Evolutionary conservation across 306 rosid species (phyloP).

Genomic region (Mimosa pudica): DNA sequence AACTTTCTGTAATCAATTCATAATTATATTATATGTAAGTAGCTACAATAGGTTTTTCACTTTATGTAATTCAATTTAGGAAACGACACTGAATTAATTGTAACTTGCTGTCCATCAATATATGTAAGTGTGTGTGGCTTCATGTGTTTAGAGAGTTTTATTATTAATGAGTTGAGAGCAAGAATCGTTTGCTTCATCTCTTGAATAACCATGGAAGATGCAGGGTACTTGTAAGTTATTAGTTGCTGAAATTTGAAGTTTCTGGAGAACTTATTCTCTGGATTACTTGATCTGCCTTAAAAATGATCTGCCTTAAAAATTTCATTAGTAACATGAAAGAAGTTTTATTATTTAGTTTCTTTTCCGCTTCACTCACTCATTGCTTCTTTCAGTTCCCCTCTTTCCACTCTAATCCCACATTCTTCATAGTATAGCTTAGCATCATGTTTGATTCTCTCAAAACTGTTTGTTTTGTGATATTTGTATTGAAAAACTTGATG

Average conservation of each 20-base stretch:
- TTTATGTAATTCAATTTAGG: conserved; percentile 8
- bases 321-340: neutral
- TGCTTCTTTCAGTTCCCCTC: neutral
- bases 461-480: neutral
- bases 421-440: neutral
- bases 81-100: conserved; percentile 2
- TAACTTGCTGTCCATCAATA: neutral
- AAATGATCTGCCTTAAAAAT: neutral
- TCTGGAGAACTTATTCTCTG: neutral
- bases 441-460: neutral
- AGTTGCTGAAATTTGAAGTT: conserved; percentile 9
- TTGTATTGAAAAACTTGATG: neutral
- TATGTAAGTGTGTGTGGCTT: neutral
- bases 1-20: neutral
- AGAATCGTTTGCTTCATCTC: neutral
- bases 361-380: neutral
- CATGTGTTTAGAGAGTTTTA: neutral
- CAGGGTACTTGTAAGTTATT: neutral
- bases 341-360: no score
- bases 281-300: neutral
- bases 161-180: conserved; percentile 5
- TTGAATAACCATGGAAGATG: neutral
- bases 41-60: neutral
- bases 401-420: neutral
- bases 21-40: neutral